Conservation (phyloP, 2,329 filamentous ascomycete genomes). For the Trichoderma gracile region DNA sequence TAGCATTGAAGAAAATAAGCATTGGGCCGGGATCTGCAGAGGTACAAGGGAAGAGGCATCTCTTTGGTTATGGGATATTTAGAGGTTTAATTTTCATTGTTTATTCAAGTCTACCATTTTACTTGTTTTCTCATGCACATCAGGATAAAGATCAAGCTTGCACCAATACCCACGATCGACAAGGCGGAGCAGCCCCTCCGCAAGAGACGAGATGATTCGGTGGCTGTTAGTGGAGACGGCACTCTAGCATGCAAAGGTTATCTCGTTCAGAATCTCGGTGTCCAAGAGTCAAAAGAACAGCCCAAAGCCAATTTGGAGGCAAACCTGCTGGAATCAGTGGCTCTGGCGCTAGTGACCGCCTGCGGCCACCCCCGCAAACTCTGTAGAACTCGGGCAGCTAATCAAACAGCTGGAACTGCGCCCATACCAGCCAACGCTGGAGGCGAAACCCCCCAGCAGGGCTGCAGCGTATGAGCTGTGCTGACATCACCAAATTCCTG, state of each 20-base stretch:
- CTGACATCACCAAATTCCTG: conserved; percentile 18
- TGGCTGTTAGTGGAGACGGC: conserved; percentile 15
- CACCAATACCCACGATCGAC: background rate
- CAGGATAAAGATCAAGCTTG: too few relatives aligned
- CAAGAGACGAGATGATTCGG: background rate
- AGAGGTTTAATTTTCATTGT: too few relatives aligned
- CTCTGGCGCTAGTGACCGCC: conserved; percentile 6
- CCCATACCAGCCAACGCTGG: background rate
- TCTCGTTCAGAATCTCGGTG: background rate
- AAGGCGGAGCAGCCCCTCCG: conserved; percentile 12
- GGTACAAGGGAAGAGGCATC: too few relatives aligned
- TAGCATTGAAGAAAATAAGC: conserved; percentile 13
- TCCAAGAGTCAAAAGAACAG: background rate
- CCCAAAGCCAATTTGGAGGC: background rate
- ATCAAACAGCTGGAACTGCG: background rate
- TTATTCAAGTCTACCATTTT: background rate
- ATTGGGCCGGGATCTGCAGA: too few relatives aligned
- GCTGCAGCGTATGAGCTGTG: background rate
- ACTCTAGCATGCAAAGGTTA: conserved; percentile 13
- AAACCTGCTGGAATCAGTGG: background rate
- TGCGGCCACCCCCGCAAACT: conserved; percentile 11
- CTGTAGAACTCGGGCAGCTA: background rate
- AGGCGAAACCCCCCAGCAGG: background rate
- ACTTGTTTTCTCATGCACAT: background rate
- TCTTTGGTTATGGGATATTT: too few relatives aligned